Evolutionary conservation across 1,139 yeast genomes (phyloP), one percentile per base, ranked within the genome.

Genomic region (Hanseniaspora gamundiae): DNA sequence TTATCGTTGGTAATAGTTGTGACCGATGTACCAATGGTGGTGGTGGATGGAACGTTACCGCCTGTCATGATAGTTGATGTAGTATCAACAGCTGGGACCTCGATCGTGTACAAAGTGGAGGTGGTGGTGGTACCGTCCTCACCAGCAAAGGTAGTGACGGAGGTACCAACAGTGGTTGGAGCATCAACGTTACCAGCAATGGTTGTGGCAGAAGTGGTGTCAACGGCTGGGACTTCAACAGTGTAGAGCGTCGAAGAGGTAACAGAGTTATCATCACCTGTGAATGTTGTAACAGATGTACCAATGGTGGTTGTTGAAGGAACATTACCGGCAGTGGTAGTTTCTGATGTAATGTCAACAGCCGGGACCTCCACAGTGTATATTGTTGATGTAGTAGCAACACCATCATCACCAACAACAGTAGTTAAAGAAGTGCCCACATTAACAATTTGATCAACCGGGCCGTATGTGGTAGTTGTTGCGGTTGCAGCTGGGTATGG

Each of bases 121-220:
- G 35, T 29, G 14, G 49, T 46, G 9, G 26, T 29, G n/a, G 17
- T 40, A 3, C 47, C 47, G 35, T 47, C 47, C 7, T 35, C 13
- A 1, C 48, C 49, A 13, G 46, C 38, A 35, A 29, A 20, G 5
- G 52, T 47, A 13, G 38, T 41, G 17, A 44, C 14, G 13, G 31
- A 17, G 11, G 52, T 48, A n/a, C 48, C 42, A 26, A 40, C 39
- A 8, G 51, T 48, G 7, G 39, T 35, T 2, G 46, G 41, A 22
- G 22, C 27, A 35, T 26, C 17, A 10, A 47, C 50, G 13, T 41
- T 33, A 42, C 46, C 41, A n/a, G 21, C 35, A 2, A 43, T 47
- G 39, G 22, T 22, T 16, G 40, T 17, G 4, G 48, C 44, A 16
- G 44, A 7, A 40, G 40, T 16, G 47, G 48, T 33, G 52, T 49